These are phyloP conservation scores for Aspergillus bertholletiae DNA, from an alignment of 495 filamentous ascomycete species.

Conservation along the genomic window DNA sequence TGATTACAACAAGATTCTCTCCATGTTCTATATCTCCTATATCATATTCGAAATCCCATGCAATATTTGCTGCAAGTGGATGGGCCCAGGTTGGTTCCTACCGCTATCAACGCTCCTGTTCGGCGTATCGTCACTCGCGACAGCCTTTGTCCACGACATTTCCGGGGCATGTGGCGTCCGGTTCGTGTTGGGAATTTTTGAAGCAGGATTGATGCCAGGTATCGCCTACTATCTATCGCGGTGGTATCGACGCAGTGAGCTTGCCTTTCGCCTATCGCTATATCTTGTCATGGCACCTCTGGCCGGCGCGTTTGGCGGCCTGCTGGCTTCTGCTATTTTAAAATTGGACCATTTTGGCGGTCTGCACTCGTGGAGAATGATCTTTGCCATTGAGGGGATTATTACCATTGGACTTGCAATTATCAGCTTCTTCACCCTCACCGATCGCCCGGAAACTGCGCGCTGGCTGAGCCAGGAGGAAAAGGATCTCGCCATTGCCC, in stretches of 20 bases:
- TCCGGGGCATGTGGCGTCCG: slow-evolving; percentile 41
- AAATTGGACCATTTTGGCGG: slow-evolving; percentile 41
- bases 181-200: slow-evolving; percentile 60
- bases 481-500: slow-evolving; percentile 57
- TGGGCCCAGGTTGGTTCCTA: slow-evolving; percentile 50
- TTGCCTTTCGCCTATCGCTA: slow-evolving; percentile 55
- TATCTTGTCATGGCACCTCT: slow-evolving; percentile 61
- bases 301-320: slow-evolving; percentile 67
- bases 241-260: slow-evolving; percentile 67
- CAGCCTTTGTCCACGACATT: slow-evolving; percentile 46
- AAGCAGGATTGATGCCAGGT: slow-evolving; percentile 68
- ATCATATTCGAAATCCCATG: slow-evolving; percentile 80
- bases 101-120: slow-evolving; percentile 44
- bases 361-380: slow-evolving; percentile 60
- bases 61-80: slow-evolving; percentile 55
- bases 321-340: slow-evolving; percentile 58
- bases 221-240: slow-evolving; percentile 71
- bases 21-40: slow-evolving; percentile 68
- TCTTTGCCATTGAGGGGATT: slow-evolving; percentile 75
- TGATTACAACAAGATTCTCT: slow-evolving; percentile 65
- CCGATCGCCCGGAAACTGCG: slow-evolving; percentile 64
- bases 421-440: slow-evolving; percentile 57
- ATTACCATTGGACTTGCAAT: slow-evolving; percentile 59
- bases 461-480: slow-evolving; percentile 61
- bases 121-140: slow-evolving; percentile 45